Base-by-base conservation (phyloP, 2,329 filamentous ascomycete species). In the Huntiella savannae region DNA sequence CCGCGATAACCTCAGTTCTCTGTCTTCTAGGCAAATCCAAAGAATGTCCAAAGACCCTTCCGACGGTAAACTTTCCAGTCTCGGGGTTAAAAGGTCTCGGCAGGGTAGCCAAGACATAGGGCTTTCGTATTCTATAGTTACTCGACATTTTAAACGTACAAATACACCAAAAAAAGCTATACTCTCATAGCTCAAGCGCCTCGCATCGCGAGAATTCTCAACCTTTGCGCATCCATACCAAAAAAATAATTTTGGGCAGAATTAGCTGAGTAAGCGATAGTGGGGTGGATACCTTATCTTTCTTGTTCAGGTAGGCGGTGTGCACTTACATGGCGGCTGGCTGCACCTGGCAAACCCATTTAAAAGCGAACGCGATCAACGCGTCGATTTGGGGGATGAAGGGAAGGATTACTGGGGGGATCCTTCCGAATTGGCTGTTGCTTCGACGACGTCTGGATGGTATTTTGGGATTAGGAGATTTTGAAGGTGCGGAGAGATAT, bases 1-100 rank as follows among this genome's bases (percentile, higher is more conserved):
- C 76, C 22, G 79, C 71, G 7, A 68, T 70, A 41, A 80, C 57
- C 55, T 80, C 76, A 7, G 75, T 66, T 54, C 76, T 69, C 61
- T 77, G 77, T 54, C 71, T 68, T 61, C 73, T 77, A 60, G 70
- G 75, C 32, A 67, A 66, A 16, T 68, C 70, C 43, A 70, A 64
- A 52, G 67, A 65, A 57, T 72, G 71, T 51, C 74, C 73, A 54
- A 70, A 75, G 34, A 79, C 73, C 51, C 78, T 73, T 52, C 72
- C 67, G 10, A 75, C 70, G 34, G 70, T 67, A 57, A 72, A 76
- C 47, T 61, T 64, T 50, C 57, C 58, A 43, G 60, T 61, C 4
- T 57, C 55, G 3, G 59, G 62, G 52, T 75, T 71, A 43, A 78
- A 64, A 2, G 75, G 73, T 37, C 67, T 63, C 8, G 76, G 74